These are phyloP conservation scores for Cutaneotrichosporon sp. DNA, from an alignment of 1,284 basidiomycete genomes.

Conservation along the genomic window DNA sequence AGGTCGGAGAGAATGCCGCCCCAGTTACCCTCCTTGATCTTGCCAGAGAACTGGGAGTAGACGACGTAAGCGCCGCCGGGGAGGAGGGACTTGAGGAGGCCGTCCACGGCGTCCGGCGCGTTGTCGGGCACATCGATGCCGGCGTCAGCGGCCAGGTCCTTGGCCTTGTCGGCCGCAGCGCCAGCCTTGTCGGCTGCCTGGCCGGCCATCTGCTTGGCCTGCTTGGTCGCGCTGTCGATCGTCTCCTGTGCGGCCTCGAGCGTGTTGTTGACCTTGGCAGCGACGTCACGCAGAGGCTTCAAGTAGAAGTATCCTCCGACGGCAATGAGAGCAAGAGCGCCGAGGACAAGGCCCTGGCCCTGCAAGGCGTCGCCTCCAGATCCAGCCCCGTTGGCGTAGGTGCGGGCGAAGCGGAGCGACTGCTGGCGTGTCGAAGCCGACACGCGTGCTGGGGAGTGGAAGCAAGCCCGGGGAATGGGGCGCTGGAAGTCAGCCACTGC, in stretches of 20 bases:
- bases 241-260: constrained; percentile 3
- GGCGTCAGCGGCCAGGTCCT: constrained; percentile 4
- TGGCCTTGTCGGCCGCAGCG: neutral
- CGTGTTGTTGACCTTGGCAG: constrained; percentile 12
- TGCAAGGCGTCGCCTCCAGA: neutral
- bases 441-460: neutral
- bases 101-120: neutral
- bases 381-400: neutral
- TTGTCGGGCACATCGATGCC: neutral
- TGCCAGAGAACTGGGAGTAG: neutral
- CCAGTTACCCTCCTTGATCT: constrained; percentile 10
- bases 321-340: constrained; percentile 26
- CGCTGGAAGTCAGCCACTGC: constrained; percentile 1
- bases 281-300: constrained; percentile 45
- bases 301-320: constrained; percentile 39
- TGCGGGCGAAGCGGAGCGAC: neutral
- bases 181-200: neutral
- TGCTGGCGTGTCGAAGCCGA: neutral
- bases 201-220: constrained; percentile 6
- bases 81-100: constrained; percentile 31
- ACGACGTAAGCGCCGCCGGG: constrained; percentile 30
- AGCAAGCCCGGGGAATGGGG: neutral
- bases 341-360: constrained; percentile 29
- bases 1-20: constrained; percentile 38
- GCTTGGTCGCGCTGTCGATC: too few species aligned